These are phyloP conservation scores for Sclerotiophoma versabilis DNA, from an alignment of 2,329 filamentous ascomycete genomes.

Conservation along the genomic window DNA sequence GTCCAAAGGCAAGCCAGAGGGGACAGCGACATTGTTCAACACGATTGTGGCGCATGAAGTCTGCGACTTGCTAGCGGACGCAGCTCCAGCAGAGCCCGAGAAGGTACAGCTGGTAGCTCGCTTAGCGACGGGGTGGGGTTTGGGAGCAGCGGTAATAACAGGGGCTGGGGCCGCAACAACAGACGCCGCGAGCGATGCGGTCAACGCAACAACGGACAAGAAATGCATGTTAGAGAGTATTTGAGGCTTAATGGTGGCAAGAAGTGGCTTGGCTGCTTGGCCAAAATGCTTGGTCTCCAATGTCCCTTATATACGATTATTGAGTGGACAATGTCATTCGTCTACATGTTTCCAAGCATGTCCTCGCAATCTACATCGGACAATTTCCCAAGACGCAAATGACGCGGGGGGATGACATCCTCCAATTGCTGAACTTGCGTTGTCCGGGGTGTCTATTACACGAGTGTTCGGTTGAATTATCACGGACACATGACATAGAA, in stretches of 20 bases:
- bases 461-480: not conserved
- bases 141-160: conserved; percentile 27
- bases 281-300: conserved; percentile 20
- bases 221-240: conserved; percentile 20
- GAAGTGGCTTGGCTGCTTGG: conserved; percentile 22
- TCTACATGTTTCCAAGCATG: not conserved
- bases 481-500: not conserved
- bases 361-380: conserved; percentile 11
- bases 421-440: conserved; percentile 10
- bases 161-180: conserved; percentile 35
- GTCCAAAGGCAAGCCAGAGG: conserved; percentile 65
- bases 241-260: conserved; percentile 6
- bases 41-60: conserved; percentile 62
- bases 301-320: conserved; percentile 14
- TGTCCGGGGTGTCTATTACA: not conserved
- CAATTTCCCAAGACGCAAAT: conserved; percentile 5
- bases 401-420: conserved; percentile 3
- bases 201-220: conserved; percentile 22
- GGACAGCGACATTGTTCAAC: conserved; percentile 62
- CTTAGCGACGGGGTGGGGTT: conserved; percentile 21
- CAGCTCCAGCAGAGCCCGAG: conserved; percentile 52
- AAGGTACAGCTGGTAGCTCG: conserved; percentile 60
- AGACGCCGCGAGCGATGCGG: conserved; percentile 29
- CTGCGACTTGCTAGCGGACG: conserved; percentile 57
- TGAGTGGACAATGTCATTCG: conserved; percentile 1